phyloP scores from a whole-genome alignment of 1,284 basidiomycete genomes.

The Fomitiporia mediterranea region DNA sequence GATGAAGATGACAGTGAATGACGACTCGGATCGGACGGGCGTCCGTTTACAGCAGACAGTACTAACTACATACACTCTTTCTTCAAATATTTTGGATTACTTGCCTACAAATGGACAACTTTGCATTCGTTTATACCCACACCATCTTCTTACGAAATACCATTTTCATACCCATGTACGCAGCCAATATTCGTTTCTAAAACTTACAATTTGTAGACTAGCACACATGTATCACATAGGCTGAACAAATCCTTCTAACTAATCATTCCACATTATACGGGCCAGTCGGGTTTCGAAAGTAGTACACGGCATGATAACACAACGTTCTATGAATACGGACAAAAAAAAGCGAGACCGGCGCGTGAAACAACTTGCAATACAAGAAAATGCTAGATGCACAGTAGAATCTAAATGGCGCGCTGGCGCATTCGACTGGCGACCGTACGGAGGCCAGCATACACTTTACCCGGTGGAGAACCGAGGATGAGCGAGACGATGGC shows the following conservation, averaged over 20 bases:
- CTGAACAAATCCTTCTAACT: too few species aligned
- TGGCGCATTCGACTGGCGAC: conserved; percentile 93
- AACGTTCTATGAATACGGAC: too few species aligned
- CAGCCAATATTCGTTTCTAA: too few species aligned
- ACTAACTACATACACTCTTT: neutral
- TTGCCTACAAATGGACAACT: neutral
- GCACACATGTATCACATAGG: neutral
- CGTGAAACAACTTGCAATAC: too few species aligned
- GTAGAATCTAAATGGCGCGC: conserved; percentile 54
- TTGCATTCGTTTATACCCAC: conserved; percentile 1
- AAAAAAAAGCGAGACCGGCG: too few species aligned
- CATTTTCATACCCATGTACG: neutral
- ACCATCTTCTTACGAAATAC: neutral
- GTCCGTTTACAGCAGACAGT: neutral
- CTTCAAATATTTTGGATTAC: neutral
- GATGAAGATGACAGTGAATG: conserved; percentile 24
- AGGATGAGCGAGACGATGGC: conserved; percentile 94
- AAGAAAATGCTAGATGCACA: too few species aligned
- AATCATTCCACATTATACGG: too few species aligned
- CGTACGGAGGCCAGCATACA: conserved; percentile 87
- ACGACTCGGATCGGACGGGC: neutral
- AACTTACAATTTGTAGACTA: neutral
- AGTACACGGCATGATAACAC: too few species aligned
- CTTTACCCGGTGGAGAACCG: conserved; percentile 94
- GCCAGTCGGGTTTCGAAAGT: too few species aligned